Evolutionary conservation across 1,284 basidiomycete species (phyloP), one percentile per base, ranked within the genome.

Genomic region (Cryptococcus hybrid): DNA sequence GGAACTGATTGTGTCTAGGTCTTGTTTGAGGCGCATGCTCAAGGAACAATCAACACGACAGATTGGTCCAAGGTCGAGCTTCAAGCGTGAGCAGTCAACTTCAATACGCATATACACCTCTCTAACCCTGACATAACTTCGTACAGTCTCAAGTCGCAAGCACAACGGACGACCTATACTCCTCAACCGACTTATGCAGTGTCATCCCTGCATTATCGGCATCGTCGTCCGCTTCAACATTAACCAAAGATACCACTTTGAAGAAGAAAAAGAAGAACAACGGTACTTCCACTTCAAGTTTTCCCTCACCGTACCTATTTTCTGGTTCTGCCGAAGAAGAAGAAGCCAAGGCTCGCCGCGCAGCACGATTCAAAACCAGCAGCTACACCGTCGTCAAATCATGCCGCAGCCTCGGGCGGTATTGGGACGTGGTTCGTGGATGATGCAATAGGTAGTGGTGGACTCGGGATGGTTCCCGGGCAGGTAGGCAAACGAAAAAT

Each of bases 41-140:
- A 77, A 57, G 70, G 72, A 7, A 68, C 71, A 0, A 68, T 79
- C 36, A 62, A 74, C 18, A 67, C 74, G 1, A 78, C 74, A 3
- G 73, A 78, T 60, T 79, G 78, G 78, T 48, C 65, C 12, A 70
- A 67, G 24, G 66, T 79, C 13, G 66, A 78, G 53, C 63, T 78
- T 30, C 55, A 72, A 51, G 59, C 74, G 78, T 78, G 55, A 64
- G 72, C 61, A 43, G 12, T 18, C 12, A 1, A 15, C 7, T 2
- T 42, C 24, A 35, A 35, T 36, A 43, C 15, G 3, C 7, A 15
- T 2, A 24, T 48, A 56, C 18, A 47, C 39, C 35, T 44, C 38
- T 13, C 13, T 30, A 35, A 30, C 30, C 30, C 15, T 40, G 40
- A 43, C 42, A 12, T 30, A 37, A n/a, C 24, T 13, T 47, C 37